Percentiles rank a stretch among this genome's conserved stretches.
Evolutionary conservation across 2,329 filamentous ascomycete genomes (phyloP).

Genomic region (Sarocladiaceae sp.): DNA sequence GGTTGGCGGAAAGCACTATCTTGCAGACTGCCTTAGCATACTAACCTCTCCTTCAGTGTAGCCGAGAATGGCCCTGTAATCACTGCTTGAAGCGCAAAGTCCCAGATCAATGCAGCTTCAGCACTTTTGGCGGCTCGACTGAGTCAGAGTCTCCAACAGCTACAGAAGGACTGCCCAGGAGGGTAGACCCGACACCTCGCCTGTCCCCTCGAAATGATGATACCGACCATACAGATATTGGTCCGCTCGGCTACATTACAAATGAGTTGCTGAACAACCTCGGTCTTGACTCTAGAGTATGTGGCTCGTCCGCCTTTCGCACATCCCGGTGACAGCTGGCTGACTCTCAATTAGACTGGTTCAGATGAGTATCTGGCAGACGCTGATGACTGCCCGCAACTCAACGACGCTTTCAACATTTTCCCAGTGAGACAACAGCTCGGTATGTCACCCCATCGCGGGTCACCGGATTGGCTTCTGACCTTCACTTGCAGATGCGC

Average conservation of each 20-base stretch:
- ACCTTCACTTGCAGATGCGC: constrained; percentile 21
- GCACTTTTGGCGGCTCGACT: constrained; percentile 10
- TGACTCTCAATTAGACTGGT: constrained; percentile 4
- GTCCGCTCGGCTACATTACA: constrained; percentile 5
- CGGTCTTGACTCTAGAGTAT: constrained; percentile 7
- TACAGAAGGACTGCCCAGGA: constrained; percentile 5
- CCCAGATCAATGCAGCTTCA: constrained; percentile 22
- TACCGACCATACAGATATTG: neutral
- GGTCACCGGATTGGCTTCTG: constrained; percentile 5
- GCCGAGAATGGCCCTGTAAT: constrained; percentile 26
- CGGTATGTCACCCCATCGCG: constrained; percentile 18
- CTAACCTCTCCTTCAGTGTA: constrained; percentile 18
- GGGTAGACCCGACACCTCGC: neutral
- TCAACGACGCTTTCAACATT: constrained; percentile 18
- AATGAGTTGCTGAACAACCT: constrained; percentile 6
- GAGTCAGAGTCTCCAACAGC: neutral
- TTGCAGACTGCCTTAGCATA: too few species aligned
- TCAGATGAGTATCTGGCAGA: constrained; percentile 8
- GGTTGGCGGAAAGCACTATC: constrained; percentile 15
- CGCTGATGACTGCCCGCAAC: constrained; percentile 12
- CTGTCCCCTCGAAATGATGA: neutral
- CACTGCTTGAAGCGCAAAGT: constrained; percentile 25
- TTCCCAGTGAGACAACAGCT: constrained; percentile 20
- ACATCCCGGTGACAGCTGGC: constrained; percentile 7
- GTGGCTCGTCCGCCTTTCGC: neutral